These are phyloP conservation scores for Ceratocystis destructans DNA, from an alignment of 2,329 filamentous ascomycete genomes.

Conservation along the genomic window DNA sequence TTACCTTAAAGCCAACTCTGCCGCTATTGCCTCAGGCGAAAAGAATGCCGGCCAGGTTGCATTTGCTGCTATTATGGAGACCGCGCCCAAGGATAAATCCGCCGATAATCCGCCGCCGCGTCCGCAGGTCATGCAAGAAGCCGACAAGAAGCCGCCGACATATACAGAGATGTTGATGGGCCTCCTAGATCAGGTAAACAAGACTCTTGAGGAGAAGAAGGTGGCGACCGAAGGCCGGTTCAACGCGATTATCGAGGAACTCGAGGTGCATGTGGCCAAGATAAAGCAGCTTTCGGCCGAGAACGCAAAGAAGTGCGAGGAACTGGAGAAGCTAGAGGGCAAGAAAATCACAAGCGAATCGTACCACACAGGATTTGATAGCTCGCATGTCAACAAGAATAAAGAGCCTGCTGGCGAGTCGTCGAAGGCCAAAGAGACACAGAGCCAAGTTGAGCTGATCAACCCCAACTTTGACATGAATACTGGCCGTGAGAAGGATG, in stretches of 20 bases:
- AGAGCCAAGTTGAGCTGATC: slow-evolving; percentile 17
- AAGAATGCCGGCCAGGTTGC: slow-evolving; percentile 65
- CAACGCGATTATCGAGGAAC: slow-evolving; percentile 62
- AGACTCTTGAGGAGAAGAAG: slow-evolving; percentile 64
- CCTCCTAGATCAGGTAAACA: slow-evolving; percentile 85
- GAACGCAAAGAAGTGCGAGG: slow-evolving; percentile 56
- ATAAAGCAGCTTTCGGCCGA: slow-evolving; percentile 66
- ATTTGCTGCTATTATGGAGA: slow-evolving; percentile 80
- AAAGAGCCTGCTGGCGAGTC: slow-evolving; percentile 29
- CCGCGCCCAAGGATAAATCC: slow-evolving; percentile 48
- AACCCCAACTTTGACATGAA: slow-evolving; percentile 45
- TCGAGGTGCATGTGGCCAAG: slow-evolving; percentile 62
- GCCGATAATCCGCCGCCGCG: slow-evolving; percentile 62
- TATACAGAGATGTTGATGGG: slow-evolving; percentile 98
- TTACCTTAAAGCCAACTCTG: slow-evolving; percentile 59
- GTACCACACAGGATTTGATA: slow-evolving; percentile 81
- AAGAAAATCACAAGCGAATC: slow-evolving; percentile 89
- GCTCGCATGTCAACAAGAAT: slow-evolving; percentile 61
- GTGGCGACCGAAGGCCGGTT: slow-evolving; percentile 50
- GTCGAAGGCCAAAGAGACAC: slow-evolving; percentile 34
- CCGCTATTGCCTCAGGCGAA: slow-evolving; percentile 35
- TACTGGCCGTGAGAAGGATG: slow-evolving; percentile 19
- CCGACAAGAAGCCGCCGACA: slow-evolving; percentile 60
- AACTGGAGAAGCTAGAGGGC: slow-evolving; percentile 71
- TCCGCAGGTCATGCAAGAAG: slow-evolving; percentile 64